A percentile compares a stretch with the other conserved stretches of the same genome.
Evolutionary conservation across 1,139 yeast genomes (phyloP).

Genomic region (Hyphopichia buzzinii): DNA sequence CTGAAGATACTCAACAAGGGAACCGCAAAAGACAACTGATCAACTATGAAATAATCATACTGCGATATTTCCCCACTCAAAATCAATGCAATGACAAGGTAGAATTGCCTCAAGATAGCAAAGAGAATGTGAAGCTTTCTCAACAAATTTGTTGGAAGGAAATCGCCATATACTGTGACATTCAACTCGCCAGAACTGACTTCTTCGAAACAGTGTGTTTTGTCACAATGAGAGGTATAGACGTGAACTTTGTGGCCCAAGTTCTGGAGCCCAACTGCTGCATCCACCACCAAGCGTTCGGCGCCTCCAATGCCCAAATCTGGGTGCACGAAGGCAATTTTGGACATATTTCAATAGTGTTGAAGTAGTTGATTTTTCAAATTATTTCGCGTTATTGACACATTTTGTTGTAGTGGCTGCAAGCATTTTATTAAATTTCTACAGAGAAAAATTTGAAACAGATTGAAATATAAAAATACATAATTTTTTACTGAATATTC

Average conservation of each 20-base stretch:
- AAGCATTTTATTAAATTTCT: too few species aligned
- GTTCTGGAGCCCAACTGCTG: conserved; percentile 82
- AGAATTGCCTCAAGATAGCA: conserved; percentile 82
- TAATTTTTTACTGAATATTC: conserved; percentile 5
- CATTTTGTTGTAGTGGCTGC: too few species aligned
- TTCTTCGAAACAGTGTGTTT: conserved; percentile 86
- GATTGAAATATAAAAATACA: too few species aligned
- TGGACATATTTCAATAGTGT: conserved; percentile 7
- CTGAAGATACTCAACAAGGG: conserved; percentile 65
- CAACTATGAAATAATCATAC: conserved; percentile 77
- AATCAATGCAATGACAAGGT: conserved; percentile 52
- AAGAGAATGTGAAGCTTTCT: conserved; percentile 76
- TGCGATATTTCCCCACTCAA: conserved; percentile 43
- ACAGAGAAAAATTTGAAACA: too few species aligned
- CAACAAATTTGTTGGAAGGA: conserved; percentile 65
- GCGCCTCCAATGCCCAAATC: conserved; percentile 98
- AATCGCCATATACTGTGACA: conserved; percentile 79
- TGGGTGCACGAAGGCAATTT: conserved; percentile 87
- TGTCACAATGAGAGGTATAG: conserved; percentile 89
- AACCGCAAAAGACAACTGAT: conserved; percentile 82
- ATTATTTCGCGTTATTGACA: too few species aligned
- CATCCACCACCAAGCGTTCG: conserved; percentile 90
- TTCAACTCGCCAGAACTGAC: conserved; percentile 54
- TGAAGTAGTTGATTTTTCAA: too few species aligned
- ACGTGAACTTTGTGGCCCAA: conserved; percentile 65